A percentile compares a stretch with the other conserved stretches of the same genome.
These are phyloP conservation scores for Claviceps spartinae DNA, from an alignment of 2,329 filamentous ascomycete species.

Conservation along the genomic window DNA sequence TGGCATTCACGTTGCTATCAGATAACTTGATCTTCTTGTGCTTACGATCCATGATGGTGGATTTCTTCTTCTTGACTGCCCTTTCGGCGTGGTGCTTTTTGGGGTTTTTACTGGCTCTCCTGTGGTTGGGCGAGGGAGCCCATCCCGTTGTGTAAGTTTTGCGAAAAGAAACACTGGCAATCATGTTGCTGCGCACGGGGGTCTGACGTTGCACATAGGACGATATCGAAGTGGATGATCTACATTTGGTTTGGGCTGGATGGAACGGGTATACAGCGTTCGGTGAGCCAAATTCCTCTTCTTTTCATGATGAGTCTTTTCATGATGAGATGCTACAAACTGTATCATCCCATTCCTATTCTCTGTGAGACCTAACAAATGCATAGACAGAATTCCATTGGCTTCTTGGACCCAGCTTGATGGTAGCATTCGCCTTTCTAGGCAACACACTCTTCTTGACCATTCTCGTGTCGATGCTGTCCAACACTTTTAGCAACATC, in stretches of 20 bases:
- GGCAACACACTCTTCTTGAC: constrained; percentile 84
- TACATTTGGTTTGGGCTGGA: constrained; percentile 89
- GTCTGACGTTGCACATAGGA: constrained; percentile 26
- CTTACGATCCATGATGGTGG: constrained; percentile 70
- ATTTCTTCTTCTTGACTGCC: constrained; percentile 66
- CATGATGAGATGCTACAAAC: background rate
- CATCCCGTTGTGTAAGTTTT: constrained; percentile 42
- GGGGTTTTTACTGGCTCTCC: constrained; percentile 65
- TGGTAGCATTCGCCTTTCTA: constrained; percentile 74
- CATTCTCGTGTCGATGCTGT: constrained; percentile 75
- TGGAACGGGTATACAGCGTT: constrained; percentile 48
- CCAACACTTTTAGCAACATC: constrained; percentile 70
- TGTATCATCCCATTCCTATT: too few species aligned
- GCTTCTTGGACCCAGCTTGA: constrained; percentile 64
- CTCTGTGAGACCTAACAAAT: background rate
- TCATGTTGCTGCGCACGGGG: background rate
- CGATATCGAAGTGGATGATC: constrained; percentile 81
- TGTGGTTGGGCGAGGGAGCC: constrained; percentile 58
- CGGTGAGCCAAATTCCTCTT: constrained; percentile 24
- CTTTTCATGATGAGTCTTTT: too few species aligned
- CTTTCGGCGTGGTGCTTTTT: constrained; percentile 73
- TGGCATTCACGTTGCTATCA: constrained; percentile 72
- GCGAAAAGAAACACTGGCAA: background rate
- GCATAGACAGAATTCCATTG: constrained; percentile 56
- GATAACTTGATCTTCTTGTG: constrained; percentile 77